phyloP scores from a whole-genome alignment of 2,329 filamentous ascomycete species.

The Remersonia thermophila region DNA sequence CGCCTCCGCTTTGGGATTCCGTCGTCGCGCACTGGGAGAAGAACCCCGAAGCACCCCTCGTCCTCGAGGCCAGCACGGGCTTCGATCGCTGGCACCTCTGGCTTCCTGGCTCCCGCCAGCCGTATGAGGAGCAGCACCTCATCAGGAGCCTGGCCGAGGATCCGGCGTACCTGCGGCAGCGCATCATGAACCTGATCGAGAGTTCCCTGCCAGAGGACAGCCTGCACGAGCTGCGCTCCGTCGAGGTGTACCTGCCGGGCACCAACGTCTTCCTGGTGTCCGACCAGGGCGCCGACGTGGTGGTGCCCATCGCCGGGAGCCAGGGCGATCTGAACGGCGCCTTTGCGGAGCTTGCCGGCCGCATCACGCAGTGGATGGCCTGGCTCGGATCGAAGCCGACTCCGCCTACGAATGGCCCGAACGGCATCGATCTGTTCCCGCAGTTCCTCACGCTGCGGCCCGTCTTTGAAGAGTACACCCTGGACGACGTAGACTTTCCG shows the following conservation, averaged over 20 bases:
- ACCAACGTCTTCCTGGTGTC: neutral
- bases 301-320: neutral
- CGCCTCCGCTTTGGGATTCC: slow-evolving; percentile 4
- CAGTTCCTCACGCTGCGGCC: slow-evolving; percentile 14
- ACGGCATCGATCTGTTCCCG: slow-evolving; percentile 9
- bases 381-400: slow-evolving; percentile 1
- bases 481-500: neutral
- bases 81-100: slow-evolving; percentile 12
- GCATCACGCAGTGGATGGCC: slow-evolving; percentile 1
- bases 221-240: neutral
- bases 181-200: slow-evolving; percentile 5
- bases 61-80: slow-evolving; percentile 1
- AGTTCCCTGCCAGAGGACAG: neutral
- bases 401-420: neutral
- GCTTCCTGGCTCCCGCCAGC: slow-evolving; percentile 5
- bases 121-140: slow-evolving; percentile 5
- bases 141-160: slow-evolving; percentile 1
- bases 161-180: neutral
- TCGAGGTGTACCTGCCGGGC: slow-evolving; percentile 13
- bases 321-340: neutral
- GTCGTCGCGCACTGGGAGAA: slow-evolving; percentile 2
- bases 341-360: slow-evolving; percentile 1
- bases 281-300: neutral
- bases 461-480: slow-evolving; percentile 8
- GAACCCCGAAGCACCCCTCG: neutral